phyloP scores from a whole-genome alignment of 768 basidiomycete genomes.

The Crassisporium funariophilum region DNA sequence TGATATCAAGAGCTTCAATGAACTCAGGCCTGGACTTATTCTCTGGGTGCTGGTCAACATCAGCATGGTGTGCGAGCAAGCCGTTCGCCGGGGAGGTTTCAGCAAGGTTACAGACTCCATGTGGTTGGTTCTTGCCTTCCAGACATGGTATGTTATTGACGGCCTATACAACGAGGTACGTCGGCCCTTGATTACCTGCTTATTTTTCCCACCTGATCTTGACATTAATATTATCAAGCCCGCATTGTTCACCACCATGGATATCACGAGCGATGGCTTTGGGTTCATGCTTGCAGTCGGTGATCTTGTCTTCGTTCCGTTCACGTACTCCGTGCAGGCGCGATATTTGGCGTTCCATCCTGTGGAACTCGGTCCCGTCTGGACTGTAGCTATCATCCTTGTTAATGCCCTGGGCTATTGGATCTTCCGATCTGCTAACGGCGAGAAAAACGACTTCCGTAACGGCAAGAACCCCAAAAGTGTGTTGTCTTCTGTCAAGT shows the following conservation, averaged over 20 bases:
- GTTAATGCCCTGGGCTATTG: constrained; percentile 79
- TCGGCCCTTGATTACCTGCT: constrained; percentile 1
- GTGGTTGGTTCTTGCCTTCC: constrained; percentile 86
- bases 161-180: constrained; percentile 86
- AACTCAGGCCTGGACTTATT: constrained; percentile 88
- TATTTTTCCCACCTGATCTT: not conserved
- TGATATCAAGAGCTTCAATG: constrained; percentile 73
- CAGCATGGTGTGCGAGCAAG: constrained; percentile 90
- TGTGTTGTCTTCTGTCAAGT: constrained; percentile 32
- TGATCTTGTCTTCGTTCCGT: constrained; percentile 92
- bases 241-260: constrained; percentile 93
- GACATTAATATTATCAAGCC: constrained; percentile 46
- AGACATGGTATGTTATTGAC: constrained; percentile 85
- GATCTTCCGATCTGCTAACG: constrained; percentile 88
- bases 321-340: constrained; percentile 91
- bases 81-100: constrained; percentile 73
- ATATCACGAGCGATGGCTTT: constrained; percentile 96
- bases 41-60: constrained; percentile 91
- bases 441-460: constrained; percentile 95
- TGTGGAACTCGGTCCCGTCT: constrained; percentile 69
- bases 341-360: constrained; percentile 93
- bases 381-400: constrained; percentile 57
- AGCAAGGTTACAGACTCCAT: constrained; percentile 81
- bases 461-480: constrained; percentile 95
- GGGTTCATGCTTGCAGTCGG: constrained; percentile 98